Conservation (phyloP, 768 basidiomycete species). For the Trametes elegans region DNA sequence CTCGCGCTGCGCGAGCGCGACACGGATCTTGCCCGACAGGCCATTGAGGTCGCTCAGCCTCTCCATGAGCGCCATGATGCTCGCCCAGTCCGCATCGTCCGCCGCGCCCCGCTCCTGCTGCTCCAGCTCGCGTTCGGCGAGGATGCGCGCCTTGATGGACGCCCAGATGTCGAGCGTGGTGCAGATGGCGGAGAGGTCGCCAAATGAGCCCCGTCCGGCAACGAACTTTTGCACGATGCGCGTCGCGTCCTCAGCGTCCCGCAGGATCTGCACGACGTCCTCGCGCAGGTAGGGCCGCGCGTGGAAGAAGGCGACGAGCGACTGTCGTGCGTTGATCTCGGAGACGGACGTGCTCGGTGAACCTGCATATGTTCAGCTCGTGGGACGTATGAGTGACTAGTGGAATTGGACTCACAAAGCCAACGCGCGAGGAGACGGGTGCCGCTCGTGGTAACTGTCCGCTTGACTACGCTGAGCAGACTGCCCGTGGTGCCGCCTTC, state of each 20-base stretch:
- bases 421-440: constrained; percentile 71
- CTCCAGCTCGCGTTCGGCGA: constrained; percentile 58
- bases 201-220: constrained; percentile 61
- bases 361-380: constrained; percentile 40
- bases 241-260: constrained; percentile 62
- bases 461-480: constrained; percentile 69
- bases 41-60: constrained; percentile 48
- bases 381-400: constrained; percentile 4
- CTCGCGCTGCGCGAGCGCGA: constrained; percentile 16
- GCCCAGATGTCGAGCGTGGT: constrained; percentile 62
- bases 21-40: constrained; percentile 57
- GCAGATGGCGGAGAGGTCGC: constrained; percentile 65
- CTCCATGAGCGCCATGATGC: constrained; percentile 50
- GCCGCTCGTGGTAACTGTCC: constrained; percentile 77
- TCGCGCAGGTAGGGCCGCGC: constrained; percentile 57
- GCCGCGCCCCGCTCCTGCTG: constrained; percentile 24
- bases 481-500: constrained; percentile 77
- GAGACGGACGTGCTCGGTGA: constrained; percentile 76
- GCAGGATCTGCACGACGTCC: constrained; percentile 57
- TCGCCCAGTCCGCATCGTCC: constrained; percentile 49
- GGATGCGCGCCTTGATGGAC: constrained; percentile 47
- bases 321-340: constrained; percentile 74
- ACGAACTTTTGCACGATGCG: constrained; percentile 79
- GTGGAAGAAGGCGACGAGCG: constrained; percentile 72
- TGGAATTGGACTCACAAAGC: constrained; percentile 55